phyloP scores from a whole-genome alignment of 176 grass and related monocot species.

The Musa schizocarpa region DNA sequence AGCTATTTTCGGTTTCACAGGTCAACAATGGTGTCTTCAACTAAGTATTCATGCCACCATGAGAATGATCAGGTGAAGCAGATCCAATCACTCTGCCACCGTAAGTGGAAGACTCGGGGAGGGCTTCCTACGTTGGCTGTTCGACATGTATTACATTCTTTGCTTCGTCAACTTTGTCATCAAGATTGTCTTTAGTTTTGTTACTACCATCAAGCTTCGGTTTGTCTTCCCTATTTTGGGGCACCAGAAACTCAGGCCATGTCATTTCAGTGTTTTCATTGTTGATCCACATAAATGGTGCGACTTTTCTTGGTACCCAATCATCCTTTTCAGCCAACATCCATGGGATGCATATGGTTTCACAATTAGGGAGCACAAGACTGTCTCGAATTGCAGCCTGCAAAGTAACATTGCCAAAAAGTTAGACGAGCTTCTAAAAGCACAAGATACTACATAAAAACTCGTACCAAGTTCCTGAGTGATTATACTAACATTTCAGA shows the following conservation, averaged over 20 bases:
- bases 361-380: slow-evolving; percentile 80
- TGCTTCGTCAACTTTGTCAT: slow-evolving; percentile 31
- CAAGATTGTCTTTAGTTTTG: slow-evolving; percentile 12
- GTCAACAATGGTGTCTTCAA: slow-evolving; percentile 30
- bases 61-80: background rate
- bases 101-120: slow-evolving; percentile 18
- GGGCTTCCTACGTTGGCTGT: slow-evolving; percentile 22
- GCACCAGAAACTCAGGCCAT: slow-evolving; percentile 10
- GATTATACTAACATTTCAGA: background rate
- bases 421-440: background rate
- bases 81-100: background rate
- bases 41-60: slow-evolving; percentile 8
- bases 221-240: slow-evolving; percentile 36
- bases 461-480: background rate
- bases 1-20: slow-evolving; percentile 22
- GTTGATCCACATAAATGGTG: slow-evolving; percentile 70
- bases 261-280: slow-evolving; percentile 36
- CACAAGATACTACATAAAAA: background rate
- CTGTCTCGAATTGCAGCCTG: slow-evolving; percentile 65
- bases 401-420: background rate
- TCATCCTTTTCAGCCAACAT: slow-evolving; percentile 84
- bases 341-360: slow-evolving; percentile 63
- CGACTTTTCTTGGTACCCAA: slow-evolving; percentile 63
- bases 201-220: slow-evolving; percentile 17
- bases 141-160: slow-evolving; percentile 25